phyloP scores from a whole-genome alignment of 2,329 filamentous ascomycete species.

The Paracamarosporium sp. region DNA sequence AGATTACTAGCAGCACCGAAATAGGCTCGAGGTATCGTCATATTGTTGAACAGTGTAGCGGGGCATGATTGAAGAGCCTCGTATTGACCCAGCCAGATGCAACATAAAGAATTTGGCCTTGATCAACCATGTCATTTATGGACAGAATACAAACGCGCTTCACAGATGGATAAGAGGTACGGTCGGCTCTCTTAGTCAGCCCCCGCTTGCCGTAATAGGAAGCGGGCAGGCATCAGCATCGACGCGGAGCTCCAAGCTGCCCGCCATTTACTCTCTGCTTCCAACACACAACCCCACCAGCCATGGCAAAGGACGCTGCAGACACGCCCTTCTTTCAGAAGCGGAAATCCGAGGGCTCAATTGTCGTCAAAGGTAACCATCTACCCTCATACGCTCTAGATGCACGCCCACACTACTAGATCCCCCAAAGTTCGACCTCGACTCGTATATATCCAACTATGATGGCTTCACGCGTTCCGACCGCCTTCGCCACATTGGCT shows the following conservation, averaged over 20 bases:
- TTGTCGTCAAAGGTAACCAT: slow-evolving; percentile 41
- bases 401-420: slow-evolving; percentile 58
- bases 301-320: slow-evolving; percentile 43
- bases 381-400: background rate
- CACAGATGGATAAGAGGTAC: too few relatives aligned
- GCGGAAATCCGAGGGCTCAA: slow-evolving; percentile 29
- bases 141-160: too few relatives aligned
- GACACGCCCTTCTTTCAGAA: slow-evolving; percentile 45
- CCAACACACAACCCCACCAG: slow-evolving; percentile 6
- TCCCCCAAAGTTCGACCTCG: slow-evolving; percentile 86
- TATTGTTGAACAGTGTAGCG: too few relatives aligned
- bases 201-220: slow-evolving; percentile 9
- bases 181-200: slow-evolving; percentile 10
- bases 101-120: background rate
- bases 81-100: background rate
- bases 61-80: too few relatives aligned
- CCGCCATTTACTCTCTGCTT: slow-evolving; percentile 1
- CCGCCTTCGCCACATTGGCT: slow-evolving; percentile 82
- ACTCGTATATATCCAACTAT: slow-evolving; percentile 91
- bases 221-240: slow-evolving; percentile 9
- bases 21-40: too few relatives aligned
- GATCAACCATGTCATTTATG: too few relatives aligned
- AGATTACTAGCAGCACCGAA: too few relatives aligned
- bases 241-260: slow-evolving; percentile 8
- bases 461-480: slow-evolving; percentile 79